A percentile compares a stretch with the other conserved stretches of the same genome.
phyloP scores from a whole-genome alignment of 495 filamentous ascomycete genomes.

The Zalerion maritima region DNA sequence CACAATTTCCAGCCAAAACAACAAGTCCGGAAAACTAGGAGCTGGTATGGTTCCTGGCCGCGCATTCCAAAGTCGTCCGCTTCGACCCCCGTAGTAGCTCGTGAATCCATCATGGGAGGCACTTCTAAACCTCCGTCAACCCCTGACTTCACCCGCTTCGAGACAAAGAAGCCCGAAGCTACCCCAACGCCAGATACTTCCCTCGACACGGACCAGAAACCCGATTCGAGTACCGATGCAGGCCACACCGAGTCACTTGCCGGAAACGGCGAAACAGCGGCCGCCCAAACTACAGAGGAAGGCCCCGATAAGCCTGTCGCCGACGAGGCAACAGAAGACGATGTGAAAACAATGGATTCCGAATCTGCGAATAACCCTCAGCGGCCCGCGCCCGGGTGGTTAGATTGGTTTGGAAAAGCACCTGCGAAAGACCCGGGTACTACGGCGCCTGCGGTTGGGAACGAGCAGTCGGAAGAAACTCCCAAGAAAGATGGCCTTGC shows the following conservation, averaged over 20 bases:
- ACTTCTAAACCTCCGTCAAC: conserved; percentile 22
- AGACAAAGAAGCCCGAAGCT: conserved; percentile 21
- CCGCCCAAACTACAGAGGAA: conserved; percentile 29
- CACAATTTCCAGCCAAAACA: too few species aligned
- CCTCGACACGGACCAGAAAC: conserved; percentile 8
- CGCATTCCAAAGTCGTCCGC: conserved; percentile 50
- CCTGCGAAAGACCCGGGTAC: too few species aligned
- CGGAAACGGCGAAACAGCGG: too few species aligned
- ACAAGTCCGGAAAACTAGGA: conserved; percentile 40
- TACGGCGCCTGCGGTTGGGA: too few species aligned
- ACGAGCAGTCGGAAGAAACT: too few species aligned
- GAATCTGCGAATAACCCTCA: too few species aligned
- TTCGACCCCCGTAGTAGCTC: conserved; percentile 60
- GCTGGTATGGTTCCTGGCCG: conserved; percentile 57
- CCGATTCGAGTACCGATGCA: conserved; percentile 12
- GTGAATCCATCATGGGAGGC: conserved; percentile 56
- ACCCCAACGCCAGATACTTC: conserved; percentile 13
- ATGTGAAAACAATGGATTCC: conserved; percentile 35
- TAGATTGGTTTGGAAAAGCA: too few species aligned
- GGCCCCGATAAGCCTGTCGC: conserved; percentile 26
- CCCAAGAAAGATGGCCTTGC: too few species aligned
- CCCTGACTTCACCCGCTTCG: conserved; percentile 33
- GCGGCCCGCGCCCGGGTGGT: too few species aligned
- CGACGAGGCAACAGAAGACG: conserved; percentile 33
- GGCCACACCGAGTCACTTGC: conserved; percentile 15